These are phyloP conservation scores for Debaryomyces prosopidis DNA, from an alignment of 805 yeast genomes.

Conservation along the genomic window DNA sequence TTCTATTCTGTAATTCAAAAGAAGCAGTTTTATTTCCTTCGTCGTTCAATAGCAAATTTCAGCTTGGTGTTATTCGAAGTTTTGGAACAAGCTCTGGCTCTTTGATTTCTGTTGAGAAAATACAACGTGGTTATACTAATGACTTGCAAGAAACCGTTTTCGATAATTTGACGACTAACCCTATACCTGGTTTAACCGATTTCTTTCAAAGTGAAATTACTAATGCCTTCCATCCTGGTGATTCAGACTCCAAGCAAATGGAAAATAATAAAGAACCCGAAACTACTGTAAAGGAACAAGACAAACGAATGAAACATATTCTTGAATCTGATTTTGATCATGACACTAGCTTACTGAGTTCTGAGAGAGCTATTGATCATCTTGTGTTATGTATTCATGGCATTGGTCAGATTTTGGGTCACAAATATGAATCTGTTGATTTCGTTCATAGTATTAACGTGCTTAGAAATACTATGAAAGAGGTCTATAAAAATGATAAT, in stretches of 20 bases:
- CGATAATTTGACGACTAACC: conserved; percentile 30
- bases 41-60: conserved; percentile 39
- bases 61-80: conserved; percentile 35
- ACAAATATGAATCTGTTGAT: conserved; percentile 75
- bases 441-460: conserved; percentile 82
- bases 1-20: conserved; percentile 40
- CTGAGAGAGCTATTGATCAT: conserved; percentile 50
- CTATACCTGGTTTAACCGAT: conserved; percentile 35
- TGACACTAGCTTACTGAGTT: conserved; percentile 16
- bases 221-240: conserved; percentile 19
- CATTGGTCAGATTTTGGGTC: conserved; percentile 85
- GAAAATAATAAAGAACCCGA: conserved; percentile 16
- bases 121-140: conserved; percentile 51
- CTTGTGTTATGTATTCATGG: conserved; percentile 91
- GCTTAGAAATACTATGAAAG: conserved; percentile 58
- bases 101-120: conserved; percentile 48
- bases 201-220: conserved; percentile 30
- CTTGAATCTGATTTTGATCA: conserved; percentile 51
- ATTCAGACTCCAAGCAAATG: conserved; percentile 18
- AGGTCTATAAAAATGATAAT: conserved; percentile 43
- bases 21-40: conserved; percentile 51
- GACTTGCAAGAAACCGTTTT: conserved; percentile 31
- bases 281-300: conserved; percentile 13
- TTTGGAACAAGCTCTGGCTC: conserved; percentile 34
- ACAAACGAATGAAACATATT: conserved; percentile 39